These are phyloP conservation scores for Calonectria fujianensis DNA, from an alignment of 2,329 filamentous ascomycete genomes.

Conservation along the genomic window DNA sequence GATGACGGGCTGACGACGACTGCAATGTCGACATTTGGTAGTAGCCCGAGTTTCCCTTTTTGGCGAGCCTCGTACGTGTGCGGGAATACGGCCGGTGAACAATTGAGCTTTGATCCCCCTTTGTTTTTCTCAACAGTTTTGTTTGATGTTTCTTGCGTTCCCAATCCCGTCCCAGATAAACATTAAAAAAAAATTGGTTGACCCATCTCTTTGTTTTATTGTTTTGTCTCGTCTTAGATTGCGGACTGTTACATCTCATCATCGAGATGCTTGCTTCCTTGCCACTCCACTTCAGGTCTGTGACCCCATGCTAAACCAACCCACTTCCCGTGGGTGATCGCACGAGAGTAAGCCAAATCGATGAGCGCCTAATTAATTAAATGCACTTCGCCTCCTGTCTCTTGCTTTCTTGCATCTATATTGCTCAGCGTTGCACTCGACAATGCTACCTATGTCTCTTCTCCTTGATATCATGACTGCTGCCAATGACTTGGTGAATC, in stretches of 20 bases:
- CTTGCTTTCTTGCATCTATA: slow-evolving; percentile 8
- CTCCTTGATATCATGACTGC: slow-evolving; percentile 10
- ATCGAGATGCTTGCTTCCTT: slow-evolving; percentile 30
- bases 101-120: background rate
- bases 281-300: slow-evolving; percentile 7
- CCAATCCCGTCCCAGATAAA: background rate
- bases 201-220: slow-evolving; percentile 6
- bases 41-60: slow-evolving; percentile 16
- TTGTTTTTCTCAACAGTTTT: background rate
- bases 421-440: background rate
- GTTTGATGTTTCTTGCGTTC: slow-evolving; percentile 6
- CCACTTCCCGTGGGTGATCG: slow-evolving; percentile 35
- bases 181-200: background rate
- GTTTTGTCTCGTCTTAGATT: slow-evolving; percentile 23
- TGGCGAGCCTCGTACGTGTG: background rate
- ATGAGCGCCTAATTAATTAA: slow-evolving; percentile 23
- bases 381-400: background rate
- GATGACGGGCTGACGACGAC: slow-evolving; percentile 36
- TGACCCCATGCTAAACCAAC: slow-evolving; percentile 16
- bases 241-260: slow-evolving; percentile 26
- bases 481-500: background rate
- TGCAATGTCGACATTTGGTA: slow-evolving; percentile 30
- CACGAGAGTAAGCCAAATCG: slow-evolving; percentile 28
- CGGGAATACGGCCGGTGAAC: background rate
- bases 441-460: background rate